A percentile compares a stretch with the other conserved stretches of the same genome.
Evolutionary conservation across 192 early-diverging fungal species (phyloP).

Genomic region (Coemansia sp.): DNA sequence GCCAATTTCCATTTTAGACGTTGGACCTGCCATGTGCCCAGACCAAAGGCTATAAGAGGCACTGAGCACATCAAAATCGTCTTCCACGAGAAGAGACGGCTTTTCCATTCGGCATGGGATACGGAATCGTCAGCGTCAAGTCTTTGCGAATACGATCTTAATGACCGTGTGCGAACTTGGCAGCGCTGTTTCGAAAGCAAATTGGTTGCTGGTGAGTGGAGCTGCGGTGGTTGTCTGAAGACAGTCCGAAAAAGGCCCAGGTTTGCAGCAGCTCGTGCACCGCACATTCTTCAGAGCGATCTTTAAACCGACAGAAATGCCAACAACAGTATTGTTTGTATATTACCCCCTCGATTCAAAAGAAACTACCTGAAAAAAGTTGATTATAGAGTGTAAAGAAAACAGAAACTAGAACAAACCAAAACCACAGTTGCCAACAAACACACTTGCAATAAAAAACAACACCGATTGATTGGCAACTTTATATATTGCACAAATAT

Average conservation of each 20-base stretch:
- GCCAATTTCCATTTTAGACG: conserved; percentile 86
- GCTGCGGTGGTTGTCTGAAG: neutral
- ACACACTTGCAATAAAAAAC: too few relatives aligned
- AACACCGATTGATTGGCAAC: too few relatives aligned
- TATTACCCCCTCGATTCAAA: neutral
- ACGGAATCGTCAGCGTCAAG: conserved; percentile 54
- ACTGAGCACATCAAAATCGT: conserved; percentile 44
- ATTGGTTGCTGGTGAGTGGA: neutral
- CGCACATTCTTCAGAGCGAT: too few relatives aligned
- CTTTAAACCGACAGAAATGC: neutral
- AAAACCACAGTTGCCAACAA: too few relatives aligned
- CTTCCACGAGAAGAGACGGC: conserved; percentile 54
- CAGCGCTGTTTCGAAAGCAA: neutral
- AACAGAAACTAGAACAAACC: neutral
- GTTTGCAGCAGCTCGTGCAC: too few relatives aligned
- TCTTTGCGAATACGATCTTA: conserved; percentile 27
- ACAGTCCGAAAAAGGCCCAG: neutral
- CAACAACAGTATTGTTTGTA: neutral
- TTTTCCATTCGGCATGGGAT: conserved; percentile 39
- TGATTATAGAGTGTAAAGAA: neutral
- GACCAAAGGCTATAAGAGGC: conserved; percentile 58
- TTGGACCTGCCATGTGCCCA: conserved; percentile 88
- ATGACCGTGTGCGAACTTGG: neutral
- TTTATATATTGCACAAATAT: too few relatives aligned
- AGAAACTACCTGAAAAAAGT: neutral